phyloP scores from a whole-genome alignment of 306 rosid species.

The Fragaria vesca region DNA sequence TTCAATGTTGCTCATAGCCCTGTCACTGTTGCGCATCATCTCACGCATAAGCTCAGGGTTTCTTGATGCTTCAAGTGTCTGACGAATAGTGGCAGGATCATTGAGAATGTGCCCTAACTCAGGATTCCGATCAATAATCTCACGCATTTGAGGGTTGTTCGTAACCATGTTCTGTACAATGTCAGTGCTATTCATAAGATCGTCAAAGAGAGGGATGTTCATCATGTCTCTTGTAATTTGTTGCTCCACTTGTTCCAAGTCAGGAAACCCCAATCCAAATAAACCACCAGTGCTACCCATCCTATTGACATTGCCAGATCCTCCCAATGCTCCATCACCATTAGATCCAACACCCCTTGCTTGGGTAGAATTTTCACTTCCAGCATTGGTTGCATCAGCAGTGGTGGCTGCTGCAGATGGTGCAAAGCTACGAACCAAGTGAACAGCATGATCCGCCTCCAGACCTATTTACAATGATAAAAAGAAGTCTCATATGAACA shows the following conservation, averaged over 20 bases:
- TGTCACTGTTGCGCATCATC: constrained; percentile 92
- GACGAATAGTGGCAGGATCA: constrained; percentile 82
- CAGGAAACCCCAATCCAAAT: constrained; percentile 65
- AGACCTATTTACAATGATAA: constrained; percentile 42
- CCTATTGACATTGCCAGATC: constrained; percentile 46
- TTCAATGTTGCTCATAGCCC: constrained; percentile 94
- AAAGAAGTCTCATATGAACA: neutral
- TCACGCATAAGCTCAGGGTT: constrained; percentile 95
- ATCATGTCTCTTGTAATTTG: constrained; percentile 72
- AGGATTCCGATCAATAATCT: constrained; percentile 78
- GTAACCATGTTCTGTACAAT: constrained; percentile 68
- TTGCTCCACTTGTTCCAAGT: constrained; percentile 78
- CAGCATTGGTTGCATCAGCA: constrained; percentile 44
- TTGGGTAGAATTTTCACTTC: constrained; percentile 44
- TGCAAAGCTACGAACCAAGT: constrained; percentile 76
- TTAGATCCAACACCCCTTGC: constrained; percentile 47
- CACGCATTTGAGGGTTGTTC: constrained; percentile 91
- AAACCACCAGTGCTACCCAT: constrained; percentile 56
- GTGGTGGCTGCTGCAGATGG: constrained; percentile 41
- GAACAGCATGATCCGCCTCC: constrained; percentile 84
- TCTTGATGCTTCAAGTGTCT: constrained; percentile 86
- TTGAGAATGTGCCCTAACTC: constrained; percentile 81
- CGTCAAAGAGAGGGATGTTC: constrained; percentile 76
- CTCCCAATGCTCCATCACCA: constrained; percentile 60
- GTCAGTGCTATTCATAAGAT: constrained; percentile 65